A percentile compares a stretch with the other conserved stretches of the same genome.
Conservation (phyloP, 257 asterid genomes). For the Solanum medicagineum region DNA sequence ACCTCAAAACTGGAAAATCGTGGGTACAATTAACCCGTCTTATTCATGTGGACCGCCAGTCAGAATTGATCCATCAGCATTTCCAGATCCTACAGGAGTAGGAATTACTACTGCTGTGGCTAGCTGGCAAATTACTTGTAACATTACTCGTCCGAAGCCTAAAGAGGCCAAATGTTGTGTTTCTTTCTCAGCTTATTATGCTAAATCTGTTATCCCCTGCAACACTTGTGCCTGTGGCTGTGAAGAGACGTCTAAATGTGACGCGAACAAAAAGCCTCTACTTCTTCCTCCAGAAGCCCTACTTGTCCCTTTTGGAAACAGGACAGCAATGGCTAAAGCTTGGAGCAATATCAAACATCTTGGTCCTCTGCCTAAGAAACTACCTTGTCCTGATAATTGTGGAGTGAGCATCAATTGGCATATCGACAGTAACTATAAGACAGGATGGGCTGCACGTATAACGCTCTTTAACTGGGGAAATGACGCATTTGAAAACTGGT, state of each 20-base stretch:
- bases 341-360: conserved; percentile 38
- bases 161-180: conserved; percentile 60
- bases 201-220: conserved; percentile 62
- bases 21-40: conserved; percentile 52
- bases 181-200: conserved; percentile 68
- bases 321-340: conserved; percentile 49
- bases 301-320: conserved; percentile 56
- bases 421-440: conserved; percentile 58
- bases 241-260: conserved; percentile 20
- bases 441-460: conserved; percentile 80
- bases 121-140: conserved; percentile 73
- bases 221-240: conserved; percentile 91
- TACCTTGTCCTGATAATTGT: conserved; percentile 90
- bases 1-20: conserved; percentile 74
- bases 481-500: conserved; percentile 52
- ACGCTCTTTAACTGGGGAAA: conserved; percentile 85
- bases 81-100: conserved; percentile 63
- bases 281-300: conserved; percentile 58
- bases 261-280: conserved; percentile 26
- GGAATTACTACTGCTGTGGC: conserved; percentile 47
- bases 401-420: conserved; percentile 96
- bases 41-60: conserved; percentile 74
- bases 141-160: conserved; percentile 56
- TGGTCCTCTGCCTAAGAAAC: conserved; percentile 22
- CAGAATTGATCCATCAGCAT: conserved; percentile 49